Conservation (phyloP, 169 alveolate genomes). For the Cystoisospora suis region DNA sequence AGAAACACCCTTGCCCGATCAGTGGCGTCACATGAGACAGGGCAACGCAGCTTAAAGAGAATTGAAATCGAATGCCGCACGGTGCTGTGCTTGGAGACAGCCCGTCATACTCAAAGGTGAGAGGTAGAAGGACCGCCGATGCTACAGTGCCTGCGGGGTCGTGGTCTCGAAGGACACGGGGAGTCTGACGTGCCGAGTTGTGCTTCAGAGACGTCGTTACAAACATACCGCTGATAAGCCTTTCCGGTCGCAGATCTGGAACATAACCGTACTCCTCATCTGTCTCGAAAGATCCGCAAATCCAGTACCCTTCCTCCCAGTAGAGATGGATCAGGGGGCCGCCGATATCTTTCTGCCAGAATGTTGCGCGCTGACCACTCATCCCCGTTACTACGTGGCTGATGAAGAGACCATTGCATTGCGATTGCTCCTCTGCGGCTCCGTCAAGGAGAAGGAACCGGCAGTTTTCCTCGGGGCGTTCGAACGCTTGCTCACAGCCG, state of each 20-base stretch:
- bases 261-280: constrained; percentile 21
- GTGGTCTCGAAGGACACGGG: too few species aligned
- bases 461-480: neutral
- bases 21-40: too few species aligned
- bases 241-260: neutral
- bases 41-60: too few species aligned
- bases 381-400: constrained; percentile 11
- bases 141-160: too few species aligned
- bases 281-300: constrained; percentile 6
- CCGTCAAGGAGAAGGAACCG: constrained; percentile 31
- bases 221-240: neutral
- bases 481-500: constrained; percentile 19
- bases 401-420: constrained; percentile 25
- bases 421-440: neutral
- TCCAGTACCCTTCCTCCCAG: constrained; percentile 39
- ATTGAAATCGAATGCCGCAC: too few species aligned
- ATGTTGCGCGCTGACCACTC: constrained; percentile 14
- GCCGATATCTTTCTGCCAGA: constrained; percentile 4
- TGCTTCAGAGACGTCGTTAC: too few species aligned
- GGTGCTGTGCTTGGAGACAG: too few species aligned
- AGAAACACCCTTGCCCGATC: too few species aligned
- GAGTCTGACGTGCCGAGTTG: too few species aligned
- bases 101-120: too few species aligned
- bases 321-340: constrained; percentile 17
- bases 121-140: too few species aligned